Conservation (phyloP, 345 rosid genomes). For the Lagerstroemia speciosa region DNA sequence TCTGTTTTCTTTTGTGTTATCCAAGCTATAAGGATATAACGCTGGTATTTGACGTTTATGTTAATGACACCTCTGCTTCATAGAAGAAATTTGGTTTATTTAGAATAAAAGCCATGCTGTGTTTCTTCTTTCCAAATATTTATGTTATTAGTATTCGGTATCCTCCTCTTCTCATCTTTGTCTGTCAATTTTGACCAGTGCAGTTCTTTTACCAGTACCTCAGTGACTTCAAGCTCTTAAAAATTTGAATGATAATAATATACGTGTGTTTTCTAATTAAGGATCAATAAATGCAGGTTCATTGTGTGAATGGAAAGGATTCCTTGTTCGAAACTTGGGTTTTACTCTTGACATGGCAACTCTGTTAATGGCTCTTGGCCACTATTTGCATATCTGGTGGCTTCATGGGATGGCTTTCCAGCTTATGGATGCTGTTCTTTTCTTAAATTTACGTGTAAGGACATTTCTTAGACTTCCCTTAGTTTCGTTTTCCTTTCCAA, state of each 20-base stretch:
- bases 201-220: neutral
- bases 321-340: slow-evolving; percentile 84
- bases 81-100: neutral
- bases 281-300: slow-evolving; percentile 45
- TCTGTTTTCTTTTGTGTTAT: neutral
- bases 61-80: neutral
- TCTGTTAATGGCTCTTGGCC: slow-evolving; percentile 84
- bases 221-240: neutral
- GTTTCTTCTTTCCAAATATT: neutral
- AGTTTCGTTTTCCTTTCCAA: neutral
- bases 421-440: slow-evolving; percentile 82
- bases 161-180: neutral
- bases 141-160: neutral
- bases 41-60: neutral
- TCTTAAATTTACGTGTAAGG: slow-evolving; percentile 84
- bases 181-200: neutral
- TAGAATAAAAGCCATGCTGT: neutral
- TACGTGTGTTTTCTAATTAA: slow-evolving; percentile 6
- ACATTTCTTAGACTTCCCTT: slow-evolving; percentile 14
- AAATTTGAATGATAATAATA: neutral
- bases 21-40: neutral
- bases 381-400: slow-evolving; percentile 90
- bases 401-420: slow-evolving; percentile 94
- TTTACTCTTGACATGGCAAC: slow-evolving; percentile 91
- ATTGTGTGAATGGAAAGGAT: slow-evolving; percentile 86